Conservation (phyloP, 805 yeast genomes). For the Lachancea thermotolerans region DNA sequence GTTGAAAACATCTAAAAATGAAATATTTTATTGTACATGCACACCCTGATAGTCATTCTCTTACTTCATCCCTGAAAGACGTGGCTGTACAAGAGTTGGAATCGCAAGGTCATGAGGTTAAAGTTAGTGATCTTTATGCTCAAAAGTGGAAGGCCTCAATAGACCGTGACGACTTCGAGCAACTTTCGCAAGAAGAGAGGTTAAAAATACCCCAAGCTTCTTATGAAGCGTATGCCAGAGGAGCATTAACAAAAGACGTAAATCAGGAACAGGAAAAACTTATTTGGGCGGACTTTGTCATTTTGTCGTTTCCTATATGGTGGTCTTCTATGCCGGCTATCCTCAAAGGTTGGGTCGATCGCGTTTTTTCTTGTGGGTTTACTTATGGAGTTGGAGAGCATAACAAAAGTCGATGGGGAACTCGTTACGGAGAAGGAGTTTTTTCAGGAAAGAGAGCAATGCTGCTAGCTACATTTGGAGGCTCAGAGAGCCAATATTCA, state of each 20-base stretch:
- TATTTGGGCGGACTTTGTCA: constrained; percentile 26
- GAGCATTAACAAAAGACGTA: constrained; percentile 25
- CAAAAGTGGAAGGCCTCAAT: constrained; percentile 20
- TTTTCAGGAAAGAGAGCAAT: constrained; percentile 22
- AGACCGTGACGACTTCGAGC: constrained; percentile 19
- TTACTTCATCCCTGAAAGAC: constrained; percentile 19
- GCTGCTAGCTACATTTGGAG: constrained; percentile 16
- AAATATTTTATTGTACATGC: constrained; percentile 25
- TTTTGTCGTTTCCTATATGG: constrained; percentile 29
- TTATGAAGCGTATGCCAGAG: constrained; percentile 8
- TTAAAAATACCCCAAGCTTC: constrained; percentile 18
- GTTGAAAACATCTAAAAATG: too few species aligned
- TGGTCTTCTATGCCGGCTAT: constrained; percentile 31
- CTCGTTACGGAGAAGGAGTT: constrained; percentile 23
- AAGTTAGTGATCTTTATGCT: constrained; percentile 23
- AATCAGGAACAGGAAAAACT: constrained; percentile 25
- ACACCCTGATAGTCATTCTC: constrained; percentile 25
- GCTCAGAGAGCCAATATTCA: constrained; percentile 9
- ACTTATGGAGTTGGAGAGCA: constrained; percentile 21
- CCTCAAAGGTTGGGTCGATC: constrained; percentile 28
- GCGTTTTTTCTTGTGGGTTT: constrained; percentile 21
- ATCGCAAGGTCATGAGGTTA: constrained; percentile 22
- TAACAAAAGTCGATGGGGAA: constrained; percentile 11
- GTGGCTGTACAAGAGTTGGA: constrained; percentile 16
- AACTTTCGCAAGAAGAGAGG: constrained; percentile 11